phyloP scores from a whole-genome alignment of 305 asterid genomes.

The Fraxinus sp. region DNA sequence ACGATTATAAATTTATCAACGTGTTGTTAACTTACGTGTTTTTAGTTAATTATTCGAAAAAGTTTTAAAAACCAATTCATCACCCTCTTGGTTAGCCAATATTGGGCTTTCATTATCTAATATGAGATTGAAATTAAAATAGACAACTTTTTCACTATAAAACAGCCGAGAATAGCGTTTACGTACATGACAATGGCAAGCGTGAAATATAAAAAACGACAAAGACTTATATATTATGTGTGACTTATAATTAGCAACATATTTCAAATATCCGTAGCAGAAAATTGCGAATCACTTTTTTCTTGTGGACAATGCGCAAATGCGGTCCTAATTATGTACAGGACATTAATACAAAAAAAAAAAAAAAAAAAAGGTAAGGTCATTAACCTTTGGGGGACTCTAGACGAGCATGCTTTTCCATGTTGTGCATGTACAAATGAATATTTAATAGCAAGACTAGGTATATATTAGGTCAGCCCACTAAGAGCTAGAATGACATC shows the following conservation, averaged over 20 bases:
- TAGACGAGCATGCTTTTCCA: constrained; percentile 6
- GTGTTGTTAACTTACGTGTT: too few relatives aligned
- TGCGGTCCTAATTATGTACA: not conserved
- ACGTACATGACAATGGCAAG: not conserved
- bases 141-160: not conserved
- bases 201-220: not conserved
- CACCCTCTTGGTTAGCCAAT: too few relatives aligned
- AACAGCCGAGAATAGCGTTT: not conserved
- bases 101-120: too few relatives aligned
- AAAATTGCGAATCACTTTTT: not conserved
- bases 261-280: not conserved
- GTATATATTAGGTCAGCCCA: constrained; percentile 8
- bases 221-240: not conserved
- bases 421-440: constrained; percentile 13
- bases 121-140: not conserved
- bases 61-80: too few relatives aligned
- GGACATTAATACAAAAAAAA: constrained; percentile 3
- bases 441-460: not conserved
- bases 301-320: not conserved
- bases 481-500: not conserved
- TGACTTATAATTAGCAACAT: not conserved
- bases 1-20: too few relatives aligned
- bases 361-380: not conserved
- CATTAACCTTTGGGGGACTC: constrained; percentile 21
- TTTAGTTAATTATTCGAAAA: too few relatives aligned